These are phyloP conservation scores for Yamagishiella unicocca DNA, from an alignment of 139 green algal genomes.

Conservation along the genomic window DNA sequence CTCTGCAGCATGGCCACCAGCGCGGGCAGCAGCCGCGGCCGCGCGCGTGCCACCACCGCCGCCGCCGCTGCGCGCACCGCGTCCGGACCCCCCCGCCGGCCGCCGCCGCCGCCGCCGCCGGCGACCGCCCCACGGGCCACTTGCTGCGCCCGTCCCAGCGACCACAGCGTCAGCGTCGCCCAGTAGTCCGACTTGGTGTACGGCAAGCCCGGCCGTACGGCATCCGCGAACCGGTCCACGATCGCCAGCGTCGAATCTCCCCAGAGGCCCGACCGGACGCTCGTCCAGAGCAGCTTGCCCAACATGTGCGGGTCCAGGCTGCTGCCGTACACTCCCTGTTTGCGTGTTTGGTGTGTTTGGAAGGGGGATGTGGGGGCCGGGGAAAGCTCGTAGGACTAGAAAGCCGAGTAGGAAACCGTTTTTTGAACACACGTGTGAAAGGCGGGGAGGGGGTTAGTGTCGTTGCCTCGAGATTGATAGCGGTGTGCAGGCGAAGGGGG, in stretches of 20 bases:
- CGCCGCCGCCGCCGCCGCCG: neutral
- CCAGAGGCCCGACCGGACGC: neutral
- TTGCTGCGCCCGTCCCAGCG: neutral
- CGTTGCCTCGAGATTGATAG: too few relatives aligned
- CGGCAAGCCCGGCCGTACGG: neutral
- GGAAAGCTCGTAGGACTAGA: too few relatives aligned
- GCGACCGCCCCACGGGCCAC: neutral
- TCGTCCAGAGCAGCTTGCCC: neutral
- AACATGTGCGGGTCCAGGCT: neutral
- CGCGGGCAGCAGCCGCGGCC: neutral
- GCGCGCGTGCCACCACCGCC: neutral
- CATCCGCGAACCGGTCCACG: neutral
- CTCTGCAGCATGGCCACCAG: neutral
- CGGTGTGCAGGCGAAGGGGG: too few relatives aligned
- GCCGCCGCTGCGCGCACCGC: slow-evolving; percentile 10
- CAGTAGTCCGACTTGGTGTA: neutral
- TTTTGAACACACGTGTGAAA: too few relatives aligned
- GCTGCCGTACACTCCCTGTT: slow-evolving; percentile 6
- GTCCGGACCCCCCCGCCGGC: neutral
- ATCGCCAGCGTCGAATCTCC: neutral
- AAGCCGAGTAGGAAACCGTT: too few relatives aligned
- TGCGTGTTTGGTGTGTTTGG: neutral
- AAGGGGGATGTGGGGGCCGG: neutral
- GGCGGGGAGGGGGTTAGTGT: too few relatives aligned
- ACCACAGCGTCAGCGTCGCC: neutral